A percentile compares a stretch with the other conserved stretches of the same genome.
Evolutionary conservation across 2,329 filamentous ascomycete genomes (phyloP).

Genomic region (Sarocladium oryzae): DNA sequence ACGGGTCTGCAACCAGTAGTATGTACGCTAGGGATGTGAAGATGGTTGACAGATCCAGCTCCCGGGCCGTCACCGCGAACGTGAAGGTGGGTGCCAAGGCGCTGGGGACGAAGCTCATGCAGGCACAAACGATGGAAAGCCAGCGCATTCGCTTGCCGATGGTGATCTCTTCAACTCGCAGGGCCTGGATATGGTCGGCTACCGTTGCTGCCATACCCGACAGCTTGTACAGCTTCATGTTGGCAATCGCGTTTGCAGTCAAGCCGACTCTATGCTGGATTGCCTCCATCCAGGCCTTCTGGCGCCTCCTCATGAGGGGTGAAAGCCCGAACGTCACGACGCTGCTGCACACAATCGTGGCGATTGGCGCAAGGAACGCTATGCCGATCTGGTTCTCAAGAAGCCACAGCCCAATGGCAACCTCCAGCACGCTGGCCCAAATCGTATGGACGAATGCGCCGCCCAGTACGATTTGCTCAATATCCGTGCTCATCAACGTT

Average conservation of each 20-base stretch:
- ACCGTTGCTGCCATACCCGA: constrained; percentile 22
- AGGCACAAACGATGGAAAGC: constrained; percentile 16
- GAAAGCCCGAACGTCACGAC: constrained; percentile 12
- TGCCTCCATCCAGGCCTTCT: constrained; percentile 29
- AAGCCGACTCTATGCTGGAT: constrained; percentile 28
- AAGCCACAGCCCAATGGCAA: constrained; percentile 38
- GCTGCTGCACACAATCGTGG: constrained; percentile 28
- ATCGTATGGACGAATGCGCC: constrained; percentile 30
- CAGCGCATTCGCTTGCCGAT: constrained; percentile 21
- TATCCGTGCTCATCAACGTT: constrained; percentile 42
- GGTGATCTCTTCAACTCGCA: constrained; percentile 23
- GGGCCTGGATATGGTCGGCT: constrained; percentile 20
- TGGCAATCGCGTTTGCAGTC: constrained; percentile 23
- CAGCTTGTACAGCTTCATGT: constrained; percentile 28
- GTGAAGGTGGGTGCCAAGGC: constrained; percentile 28
- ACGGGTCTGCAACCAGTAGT: constrained; percentile 25
- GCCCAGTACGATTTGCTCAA: constrained; percentile 34
- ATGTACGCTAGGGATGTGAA: constrained; percentile 30
- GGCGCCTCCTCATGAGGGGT: constrained; percentile 15
- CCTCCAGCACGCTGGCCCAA: constrained; percentile 35
- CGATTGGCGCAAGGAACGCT: constrained; percentile 40
- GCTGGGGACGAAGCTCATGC: constrained; percentile 26
- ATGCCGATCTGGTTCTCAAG: constrained; percentile 39
- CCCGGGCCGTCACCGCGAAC: constrained; percentile 21
- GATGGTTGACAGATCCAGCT: constrained; percentile 21